Evolutionary conservation across 176 grass and related monocot genomes (phyloP).

Genomic region (Chrysopogon serrulatus): DNA sequence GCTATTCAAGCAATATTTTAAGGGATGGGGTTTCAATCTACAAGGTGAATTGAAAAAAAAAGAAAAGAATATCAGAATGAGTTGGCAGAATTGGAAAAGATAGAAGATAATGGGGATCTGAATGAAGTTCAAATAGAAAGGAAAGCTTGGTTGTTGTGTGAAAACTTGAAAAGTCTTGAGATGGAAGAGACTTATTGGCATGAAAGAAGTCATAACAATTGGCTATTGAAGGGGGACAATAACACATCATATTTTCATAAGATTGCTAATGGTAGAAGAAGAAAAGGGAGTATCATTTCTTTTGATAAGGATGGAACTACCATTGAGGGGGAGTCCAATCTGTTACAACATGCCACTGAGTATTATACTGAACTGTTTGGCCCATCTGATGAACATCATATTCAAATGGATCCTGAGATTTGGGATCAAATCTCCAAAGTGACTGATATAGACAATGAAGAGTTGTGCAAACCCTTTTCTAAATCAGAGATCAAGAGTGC

Average conservation of each 20-base stretch:
- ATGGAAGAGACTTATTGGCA: background rate
- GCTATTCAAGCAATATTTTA: background rate
- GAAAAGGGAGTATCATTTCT: background rate
- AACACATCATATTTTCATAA: background rate
- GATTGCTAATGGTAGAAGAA: background rate
- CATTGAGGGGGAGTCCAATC: background rate
- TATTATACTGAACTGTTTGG: background rate
- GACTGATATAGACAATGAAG: no score
- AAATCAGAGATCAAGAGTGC: background rate
- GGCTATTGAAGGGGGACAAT: accelerated
- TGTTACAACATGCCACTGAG: background rate
- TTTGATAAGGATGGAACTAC: background rate
- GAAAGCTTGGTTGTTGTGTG: no score
- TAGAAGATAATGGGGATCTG: background rate
- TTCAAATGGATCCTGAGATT: no score
- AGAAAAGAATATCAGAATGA: background rate
- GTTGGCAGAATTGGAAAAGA: no score
- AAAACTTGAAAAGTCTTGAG: no score
- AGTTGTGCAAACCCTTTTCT: no score
- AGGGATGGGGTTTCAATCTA: background rate
- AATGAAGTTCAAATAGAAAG: background rate
- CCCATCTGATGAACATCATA: no score
- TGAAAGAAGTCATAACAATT: background rate
- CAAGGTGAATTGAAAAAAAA: background rate
- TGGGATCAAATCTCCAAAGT: no score